Percentiles rank a stretch among this genome's conserved stretches.
phyloP scores from a whole-genome alignment of 768 basidiomycete species.

The Collybia sp. region DNA sequence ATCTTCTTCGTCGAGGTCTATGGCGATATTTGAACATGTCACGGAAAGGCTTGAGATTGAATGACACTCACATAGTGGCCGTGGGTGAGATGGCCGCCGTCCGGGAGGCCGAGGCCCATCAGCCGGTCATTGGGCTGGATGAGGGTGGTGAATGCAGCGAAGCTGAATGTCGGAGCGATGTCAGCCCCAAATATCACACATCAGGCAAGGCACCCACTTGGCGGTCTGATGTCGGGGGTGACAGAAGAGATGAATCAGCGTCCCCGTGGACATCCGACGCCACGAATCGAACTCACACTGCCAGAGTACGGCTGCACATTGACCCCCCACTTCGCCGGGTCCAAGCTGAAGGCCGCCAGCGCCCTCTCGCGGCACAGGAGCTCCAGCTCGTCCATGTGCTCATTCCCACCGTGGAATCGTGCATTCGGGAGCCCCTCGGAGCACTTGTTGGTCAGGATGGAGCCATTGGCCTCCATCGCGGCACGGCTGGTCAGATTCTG shows the following conservation, averaged over 20 bases:
- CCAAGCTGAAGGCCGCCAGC: conserved; percentile 92
- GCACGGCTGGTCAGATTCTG: conserved; percentile 96
- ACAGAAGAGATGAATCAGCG: conserved; percentile 3
- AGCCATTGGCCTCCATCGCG: conserved; percentile 97
- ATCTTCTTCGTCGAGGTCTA: conserved; percentile 99
- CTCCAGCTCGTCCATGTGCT: conserved; percentile 96
- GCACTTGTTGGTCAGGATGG: conserved; percentile 98
- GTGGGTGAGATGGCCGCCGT: conserved; percentile 96
- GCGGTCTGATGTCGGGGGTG: conserved; percentile 53
- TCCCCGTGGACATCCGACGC: conserved; percentile 2
- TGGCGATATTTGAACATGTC: conserved; percentile 6
- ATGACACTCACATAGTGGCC: conserved; percentile 79
- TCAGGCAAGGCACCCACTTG: conserved; percentile 51
- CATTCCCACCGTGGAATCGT: conserved; percentile 97
- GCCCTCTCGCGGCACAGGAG: conserved; percentile 93
- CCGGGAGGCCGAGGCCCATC: conserved; percentile 98
- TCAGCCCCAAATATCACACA: conserved; percentile 1
- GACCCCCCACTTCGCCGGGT: conserved; percentile 92
- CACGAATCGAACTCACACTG: conserved; percentile 50
- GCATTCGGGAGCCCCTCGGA: conserved; percentile 97
- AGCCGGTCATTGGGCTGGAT: conserved; percentile 96
- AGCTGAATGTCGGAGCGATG: conserved; percentile 45
- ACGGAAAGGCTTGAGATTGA: conserved; percentile 2
- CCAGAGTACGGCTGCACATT: conserved; percentile 99
- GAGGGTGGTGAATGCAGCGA: conserved; percentile 93